Conservation (phyloP, 73 alveolate species). For the Paramecium biaurelia region DNA sequence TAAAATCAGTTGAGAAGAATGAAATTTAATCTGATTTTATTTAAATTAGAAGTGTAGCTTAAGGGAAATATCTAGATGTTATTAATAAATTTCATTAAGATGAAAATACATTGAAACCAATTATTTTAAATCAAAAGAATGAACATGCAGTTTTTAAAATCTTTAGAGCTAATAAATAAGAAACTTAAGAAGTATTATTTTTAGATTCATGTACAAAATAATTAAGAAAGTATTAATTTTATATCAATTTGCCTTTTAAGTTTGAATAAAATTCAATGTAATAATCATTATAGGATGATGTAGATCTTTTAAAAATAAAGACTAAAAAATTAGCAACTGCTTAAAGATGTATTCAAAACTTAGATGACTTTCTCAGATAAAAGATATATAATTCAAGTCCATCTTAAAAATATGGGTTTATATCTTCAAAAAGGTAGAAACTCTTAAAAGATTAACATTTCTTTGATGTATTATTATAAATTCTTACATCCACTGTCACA, state of each 20-base stretch:
- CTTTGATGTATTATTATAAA: background rate
- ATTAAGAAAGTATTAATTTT: background rate
- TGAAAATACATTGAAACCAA: background rate
- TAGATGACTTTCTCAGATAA: conserved; percentile 11
- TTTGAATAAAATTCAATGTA: background rate
- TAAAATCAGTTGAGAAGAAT: background rate
- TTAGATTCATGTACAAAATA: conserved; percentile 26
- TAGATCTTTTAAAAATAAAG: background rate
- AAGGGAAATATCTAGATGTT: conserved; percentile 11
- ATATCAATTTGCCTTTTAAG: background rate
- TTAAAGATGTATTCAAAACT: background rate
- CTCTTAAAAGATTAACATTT: conserved; percentile 14
- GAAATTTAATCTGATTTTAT: conserved; percentile 35
- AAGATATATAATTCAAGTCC: conserved; percentile 12
- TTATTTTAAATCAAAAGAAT: background rate
- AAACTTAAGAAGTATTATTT: background rate
- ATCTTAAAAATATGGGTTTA: background rate
- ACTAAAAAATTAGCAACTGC: background rate
- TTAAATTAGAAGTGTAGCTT: background rate
- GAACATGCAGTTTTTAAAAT: conserved; percentile 50
- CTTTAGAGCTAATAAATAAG: background rate
- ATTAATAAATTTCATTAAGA: background rate
- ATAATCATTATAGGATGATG: background rate
- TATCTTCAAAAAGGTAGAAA: conserved; percentile 16
- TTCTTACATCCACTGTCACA: background rate